Evolutionary conservation across 768 basidiomycete species (phyloP).

Genomic region (Mycena galericulata): DNA sequence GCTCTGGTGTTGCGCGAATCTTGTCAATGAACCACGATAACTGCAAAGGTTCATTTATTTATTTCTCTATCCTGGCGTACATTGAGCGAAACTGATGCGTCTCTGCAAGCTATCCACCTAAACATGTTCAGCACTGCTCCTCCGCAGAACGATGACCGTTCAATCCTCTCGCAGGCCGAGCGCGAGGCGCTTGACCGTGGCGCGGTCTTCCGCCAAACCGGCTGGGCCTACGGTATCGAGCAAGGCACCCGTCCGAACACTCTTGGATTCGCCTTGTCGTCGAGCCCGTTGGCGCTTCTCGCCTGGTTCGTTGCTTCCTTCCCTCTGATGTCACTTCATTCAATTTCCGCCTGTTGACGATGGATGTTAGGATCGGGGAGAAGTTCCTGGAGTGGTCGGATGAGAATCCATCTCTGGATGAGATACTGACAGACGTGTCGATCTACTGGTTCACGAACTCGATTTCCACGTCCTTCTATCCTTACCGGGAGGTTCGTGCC

Average conservation of each 20-base stretch:
- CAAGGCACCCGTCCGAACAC: constrained; percentile 24
- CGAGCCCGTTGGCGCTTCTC: constrained; percentile 22
- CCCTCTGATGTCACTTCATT: constrained; percentile 20
- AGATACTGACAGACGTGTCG: constrained; percentile 22
- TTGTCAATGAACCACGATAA: constrained; percentile 17
- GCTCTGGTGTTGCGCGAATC: constrained; percentile 4
- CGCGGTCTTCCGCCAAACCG: constrained; percentile 18
- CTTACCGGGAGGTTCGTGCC: constrained; percentile 23
- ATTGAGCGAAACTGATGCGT: constrained; percentile 3
- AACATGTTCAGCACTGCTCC: constrained; percentile 16
- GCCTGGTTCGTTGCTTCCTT: constrained; percentile 19
- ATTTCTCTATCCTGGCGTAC: constrained; percentile 3
- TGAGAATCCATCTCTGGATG: constrained; percentile 24
- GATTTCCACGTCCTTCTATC: constrained; percentile 24
- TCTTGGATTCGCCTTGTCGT: constrained; percentile 25
- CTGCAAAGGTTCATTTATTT: constrained; percentile 21
- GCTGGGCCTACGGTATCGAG: constrained; percentile 21
- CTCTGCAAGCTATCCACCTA: constrained; percentile 20
- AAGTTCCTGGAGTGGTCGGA: constrained; percentile 21
- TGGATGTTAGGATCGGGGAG: constrained; percentile 23
- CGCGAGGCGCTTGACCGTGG: constrained; percentile 21
- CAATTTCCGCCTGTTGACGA: constrained; percentile 19
- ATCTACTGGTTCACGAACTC: constrained; percentile 25
- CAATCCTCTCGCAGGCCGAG: constrained; percentile 23
- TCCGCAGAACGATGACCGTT: constrained; percentile 20